These are phyloP conservation scores for Blastobotrys serpentis DNA, from an alignment of 1,139 yeast genomes.

Conservation along the genomic window DNA sequence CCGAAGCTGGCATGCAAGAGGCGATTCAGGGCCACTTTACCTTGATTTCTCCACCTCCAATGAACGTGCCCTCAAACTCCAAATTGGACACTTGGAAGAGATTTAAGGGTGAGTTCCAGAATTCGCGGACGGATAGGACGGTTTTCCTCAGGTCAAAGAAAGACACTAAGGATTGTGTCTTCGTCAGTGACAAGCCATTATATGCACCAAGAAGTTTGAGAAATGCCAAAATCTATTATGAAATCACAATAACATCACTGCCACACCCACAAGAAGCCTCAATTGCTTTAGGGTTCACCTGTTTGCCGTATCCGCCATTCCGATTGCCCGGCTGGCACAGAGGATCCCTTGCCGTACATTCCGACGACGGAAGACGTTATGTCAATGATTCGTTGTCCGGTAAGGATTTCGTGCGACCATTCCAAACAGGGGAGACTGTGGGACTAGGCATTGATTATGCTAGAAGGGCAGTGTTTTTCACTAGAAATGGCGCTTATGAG, in stretches of 20 bases:
- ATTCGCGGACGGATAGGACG: conserved; percentile 20
- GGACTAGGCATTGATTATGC: conserved; percentile 32
- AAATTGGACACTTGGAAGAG: conserved; percentile 21
- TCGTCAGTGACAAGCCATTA: conserved; percentile 28
- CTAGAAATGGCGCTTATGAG: conserved; percentile 27
- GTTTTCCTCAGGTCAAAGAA: conserved; percentile 23
- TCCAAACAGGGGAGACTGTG: conserved; percentile 28
- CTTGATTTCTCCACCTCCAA: conserved; percentile 27
- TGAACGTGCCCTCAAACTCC: conserved; percentile 19
- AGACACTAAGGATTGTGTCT: conserved; percentile 25
- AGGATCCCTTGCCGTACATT: conserved; percentile 34
- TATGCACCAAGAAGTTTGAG: conserved; percentile 22
- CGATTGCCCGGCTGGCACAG: conserved; percentile 37
- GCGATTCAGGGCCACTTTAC: conserved; percentile 11
- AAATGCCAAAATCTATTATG: conserved; percentile 29
- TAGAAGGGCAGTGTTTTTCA: conserved; percentile 24
- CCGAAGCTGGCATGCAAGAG: conserved; percentile 13
- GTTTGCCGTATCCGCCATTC: conserved; percentile 34
- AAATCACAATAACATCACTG: conserved; percentile 28
- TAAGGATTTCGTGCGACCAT: conserved; percentile 27
- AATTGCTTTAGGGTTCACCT: conserved; percentile 32
- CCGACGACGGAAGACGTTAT: conserved; percentile 35
- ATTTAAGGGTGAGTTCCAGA: conserved; percentile 28
- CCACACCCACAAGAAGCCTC: conserved; percentile 26
- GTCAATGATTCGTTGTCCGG: conserved; percentile 32